Evolutionary conservation across 2,329 filamentous ascomycete genomes (phyloP).

Genomic region (Escovopsis sp.): DNA sequence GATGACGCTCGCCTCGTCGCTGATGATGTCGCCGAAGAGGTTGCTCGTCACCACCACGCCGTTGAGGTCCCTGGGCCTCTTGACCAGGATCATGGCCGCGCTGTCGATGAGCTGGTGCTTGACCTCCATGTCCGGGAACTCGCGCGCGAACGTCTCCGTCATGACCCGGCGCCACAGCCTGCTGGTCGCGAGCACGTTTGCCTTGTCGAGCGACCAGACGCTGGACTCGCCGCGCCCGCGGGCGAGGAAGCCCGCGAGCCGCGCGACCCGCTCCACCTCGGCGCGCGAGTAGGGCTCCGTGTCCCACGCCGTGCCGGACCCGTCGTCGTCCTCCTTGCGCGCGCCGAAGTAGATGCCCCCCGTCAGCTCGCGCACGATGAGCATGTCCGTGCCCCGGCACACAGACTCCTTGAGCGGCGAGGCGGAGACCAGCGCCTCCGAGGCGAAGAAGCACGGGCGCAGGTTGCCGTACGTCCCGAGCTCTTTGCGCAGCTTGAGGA

Average conservation of each 20-base stretch:
- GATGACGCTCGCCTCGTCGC: constrained; percentile 88
- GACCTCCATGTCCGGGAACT: constrained; percentile 76
- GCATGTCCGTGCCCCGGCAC: constrained; percentile 79
- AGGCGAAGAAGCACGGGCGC: constrained; percentile 89
- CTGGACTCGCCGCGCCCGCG: constrained; percentile 52
- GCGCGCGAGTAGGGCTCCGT: constrained; percentile 71
- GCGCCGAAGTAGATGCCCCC: constrained; percentile 94
- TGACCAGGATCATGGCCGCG: constrained; percentile 96
- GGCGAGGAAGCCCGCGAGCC: constrained; percentile 69
- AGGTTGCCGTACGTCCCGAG: constrained; percentile 92
- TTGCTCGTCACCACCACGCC: constrained; percentile 89
- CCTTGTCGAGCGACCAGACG: constrained; percentile 87
- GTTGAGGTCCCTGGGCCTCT: constrained; percentile 78
- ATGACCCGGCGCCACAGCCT: constrained; percentile 82
- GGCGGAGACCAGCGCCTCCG: constrained; percentile 65
- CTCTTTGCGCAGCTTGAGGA: constrained; percentile 83
- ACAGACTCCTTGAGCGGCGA: constrained; percentile 80
- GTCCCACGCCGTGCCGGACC: constrained; percentile 62
- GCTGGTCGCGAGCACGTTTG: constrained; percentile 85
- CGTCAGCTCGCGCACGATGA: constrained; percentile 82
- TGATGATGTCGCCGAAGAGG: constrained; percentile 91
- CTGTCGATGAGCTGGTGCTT: constrained; percentile 88
- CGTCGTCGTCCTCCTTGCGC: constrained; percentile 49
- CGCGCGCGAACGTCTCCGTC: constrained; percentile 67
- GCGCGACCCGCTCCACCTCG: constrained; percentile 79